These are phyloP conservation scores for Apiospora hydei DNA, from an alignment of 2,329 filamentous ascomycete species.

Conservation along the genomic window DNA sequence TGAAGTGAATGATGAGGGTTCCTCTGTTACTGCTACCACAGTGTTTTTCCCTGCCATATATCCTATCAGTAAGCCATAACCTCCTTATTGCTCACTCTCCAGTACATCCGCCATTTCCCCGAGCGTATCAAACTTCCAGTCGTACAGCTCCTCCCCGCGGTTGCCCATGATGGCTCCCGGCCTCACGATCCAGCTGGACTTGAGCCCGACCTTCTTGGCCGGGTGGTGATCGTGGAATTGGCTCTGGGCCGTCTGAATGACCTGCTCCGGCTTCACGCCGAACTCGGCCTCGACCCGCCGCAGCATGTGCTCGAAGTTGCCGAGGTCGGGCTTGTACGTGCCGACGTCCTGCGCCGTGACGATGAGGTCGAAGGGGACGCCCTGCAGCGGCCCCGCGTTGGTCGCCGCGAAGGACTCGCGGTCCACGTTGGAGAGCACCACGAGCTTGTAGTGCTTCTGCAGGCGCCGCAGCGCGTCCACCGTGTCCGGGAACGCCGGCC, in stretches of 20 bases:
- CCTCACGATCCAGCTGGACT: conserved; percentile 64
- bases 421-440: conserved; percentile 68
- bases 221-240: conserved; percentile 75
- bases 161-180: conserved; percentile 49
- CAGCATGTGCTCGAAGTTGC: conserved; percentile 73
- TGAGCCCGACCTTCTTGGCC: conserved; percentile 64
- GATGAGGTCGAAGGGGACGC: conserved; percentile 64
- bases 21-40: background rate
- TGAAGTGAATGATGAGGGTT: no score
- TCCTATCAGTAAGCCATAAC: background rate
- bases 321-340: conserved; percentile 71
- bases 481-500: conserved; percentile 66
- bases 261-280: conserved; percentile 57
- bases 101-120: conserved; percentile 67
- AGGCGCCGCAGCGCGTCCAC: conserved; percentile 59
- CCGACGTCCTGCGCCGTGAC: conserved; percentile 76
- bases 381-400: conserved; percentile 54
- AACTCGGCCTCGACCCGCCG: conserved; percentile 60
- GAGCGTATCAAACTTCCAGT: conserved; percentile 66
- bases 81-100: conserved; percentile 37
- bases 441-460: conserved; percentile 60
- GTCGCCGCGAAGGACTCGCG: conserved; percentile 55
- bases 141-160: conserved; percentile 48
- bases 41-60: background rate
- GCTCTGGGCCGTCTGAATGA: conserved; percentile 69